A percentile compares a stretch with the other conserved stretches of the same genome.
Evolutionary conservation across 345 rosid species (phyloP).

Genomic region (Citrus hindsii): DNA sequence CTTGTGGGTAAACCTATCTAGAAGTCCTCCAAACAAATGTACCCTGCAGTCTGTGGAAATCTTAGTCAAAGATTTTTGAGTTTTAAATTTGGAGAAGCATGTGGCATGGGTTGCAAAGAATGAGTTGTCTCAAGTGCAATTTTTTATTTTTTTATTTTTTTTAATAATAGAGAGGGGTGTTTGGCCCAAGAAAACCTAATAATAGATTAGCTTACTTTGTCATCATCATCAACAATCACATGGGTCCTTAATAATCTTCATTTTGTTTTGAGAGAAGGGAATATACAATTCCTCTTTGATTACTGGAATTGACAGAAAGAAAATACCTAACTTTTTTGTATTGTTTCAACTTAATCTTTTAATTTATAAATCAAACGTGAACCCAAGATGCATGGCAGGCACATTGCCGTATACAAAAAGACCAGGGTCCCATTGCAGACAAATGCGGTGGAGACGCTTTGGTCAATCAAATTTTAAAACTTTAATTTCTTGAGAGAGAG

Average conservation of each 20-base stretch:
- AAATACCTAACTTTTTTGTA: slow-evolving; percentile 24
- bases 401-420: background rate
- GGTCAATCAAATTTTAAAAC: background rate
- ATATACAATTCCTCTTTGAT: slow-evolving; percentile 15
- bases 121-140: slow-evolving; percentile 18
- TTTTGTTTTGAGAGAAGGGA: slow-evolving; percentile 7
- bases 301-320: slow-evolving; percentile 22
- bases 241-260: slow-evolving; percentile 24
- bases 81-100: slow-evolving; percentile 13
- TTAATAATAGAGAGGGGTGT: background rate
- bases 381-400: background rate
- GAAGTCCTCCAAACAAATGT: background rate
- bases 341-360: background rate
- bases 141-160: no score
- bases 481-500: background rate
- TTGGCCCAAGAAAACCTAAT: slow-evolving; percentile 26
- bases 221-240: slow-evolving; percentile 30
- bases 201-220: background rate
- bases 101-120: slow-evolving; percentile 27
- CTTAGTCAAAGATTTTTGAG: slow-evolving; percentile 17
- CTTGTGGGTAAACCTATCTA: no score
- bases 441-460: background rate
- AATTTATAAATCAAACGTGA: background rate
- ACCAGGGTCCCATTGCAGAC: background rate
- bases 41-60: background rate